Evolutionary conservation across 331 rosid genomes (phyloP), one percentile per base, ranked within the genome.

Genomic region (Spiraea crenata): DNA sequence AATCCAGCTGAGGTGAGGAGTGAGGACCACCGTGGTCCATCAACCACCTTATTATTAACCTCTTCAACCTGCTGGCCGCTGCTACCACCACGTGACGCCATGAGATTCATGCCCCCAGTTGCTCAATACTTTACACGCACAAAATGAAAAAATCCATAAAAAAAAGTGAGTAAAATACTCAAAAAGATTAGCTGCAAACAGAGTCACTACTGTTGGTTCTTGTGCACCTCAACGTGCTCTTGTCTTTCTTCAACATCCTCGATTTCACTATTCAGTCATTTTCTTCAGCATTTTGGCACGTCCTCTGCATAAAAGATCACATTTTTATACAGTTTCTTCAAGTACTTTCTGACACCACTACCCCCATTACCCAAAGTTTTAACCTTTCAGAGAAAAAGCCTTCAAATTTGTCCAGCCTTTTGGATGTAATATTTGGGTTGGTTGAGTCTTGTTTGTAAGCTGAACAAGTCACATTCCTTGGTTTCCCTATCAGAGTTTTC

Each of bases 71-170:
- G 74, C 79, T 84, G 83, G 79, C 67, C 14, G 63, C 75, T 84
- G 83, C 73, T 65, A 81, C 65, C 47, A 69, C 69, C 96, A 90
- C 96, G 96, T 92, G 98, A 88, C 65, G 41, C 74, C 92, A 85
- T 64, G 88, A 78, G 85, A 75, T 65, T 41, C 55, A n/a, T 58
- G 61, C 69, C 71, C 35, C 79, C 19, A 54, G 54, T 66, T 51
- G 60, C 63, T 73, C 64, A 52, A 37, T 14, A n/a, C 9, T 19
- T 40, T 55, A 25, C 31, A 25, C 31, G 31, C 31, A 25, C 31
- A 25, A 25, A 25, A 25, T 25, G 2, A 25, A 25, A 25, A 25
- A 25, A 25, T 25, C 31, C 31, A 0, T 25, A 37, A 58, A 51
- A 71, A 67, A 71, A 65, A 65, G 37, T 42, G 61, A 58, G 19